Percentiles rank a stretch among this genome's conserved stretches.
These are phyloP conservation scores for Solanum habrochaites DNA, from an alignment of 257 asterid species.

Conservation along the genomic window DNA sequence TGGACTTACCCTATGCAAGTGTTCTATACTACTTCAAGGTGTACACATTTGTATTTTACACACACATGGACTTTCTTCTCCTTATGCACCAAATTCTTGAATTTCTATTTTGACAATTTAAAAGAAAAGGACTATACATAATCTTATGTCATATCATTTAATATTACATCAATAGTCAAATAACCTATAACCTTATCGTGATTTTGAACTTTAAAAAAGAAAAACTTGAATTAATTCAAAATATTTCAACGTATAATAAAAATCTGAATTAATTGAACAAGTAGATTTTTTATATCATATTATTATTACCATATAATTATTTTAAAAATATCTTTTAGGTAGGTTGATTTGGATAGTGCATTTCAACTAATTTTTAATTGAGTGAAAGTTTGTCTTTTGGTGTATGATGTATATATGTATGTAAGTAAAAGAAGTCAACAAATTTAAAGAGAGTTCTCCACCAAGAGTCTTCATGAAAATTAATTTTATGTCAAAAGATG, in stretches of 20 bases:
- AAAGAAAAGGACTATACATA: not conserved
- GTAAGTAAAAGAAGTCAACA: not conserved
- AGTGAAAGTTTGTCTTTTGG: not conserved
- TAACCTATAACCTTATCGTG: not conserved
- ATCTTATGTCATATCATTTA: not conserved
- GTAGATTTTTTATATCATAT: not conserved
- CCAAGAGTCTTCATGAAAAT: not conserved
- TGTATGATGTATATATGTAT: not conserved
- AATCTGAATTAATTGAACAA: not conserved
- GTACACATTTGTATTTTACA: not conserved
- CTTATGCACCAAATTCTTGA: not conserved
- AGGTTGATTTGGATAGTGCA: not conserved
- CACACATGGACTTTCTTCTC: not conserved
- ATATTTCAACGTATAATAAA: not conserved
- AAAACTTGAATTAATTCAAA: not conserved
- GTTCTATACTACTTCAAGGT: not conserved
- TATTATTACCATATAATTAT: not conserved
- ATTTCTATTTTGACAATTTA: not conserved
- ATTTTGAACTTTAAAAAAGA: not conserved
- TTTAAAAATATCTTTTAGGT: not conserved
- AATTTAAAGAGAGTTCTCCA: not conserved
- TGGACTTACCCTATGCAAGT: not conserved
- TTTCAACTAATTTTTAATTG: not conserved
- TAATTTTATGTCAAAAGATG: not conserved
- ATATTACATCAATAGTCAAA: not conserved